A percentile compares a stretch with the other conserved stretches of the same genome.
Conservation (phyloP, 2,329 filamentous ascomycete genomes). For the Byssochlamys sp. region DNA sequence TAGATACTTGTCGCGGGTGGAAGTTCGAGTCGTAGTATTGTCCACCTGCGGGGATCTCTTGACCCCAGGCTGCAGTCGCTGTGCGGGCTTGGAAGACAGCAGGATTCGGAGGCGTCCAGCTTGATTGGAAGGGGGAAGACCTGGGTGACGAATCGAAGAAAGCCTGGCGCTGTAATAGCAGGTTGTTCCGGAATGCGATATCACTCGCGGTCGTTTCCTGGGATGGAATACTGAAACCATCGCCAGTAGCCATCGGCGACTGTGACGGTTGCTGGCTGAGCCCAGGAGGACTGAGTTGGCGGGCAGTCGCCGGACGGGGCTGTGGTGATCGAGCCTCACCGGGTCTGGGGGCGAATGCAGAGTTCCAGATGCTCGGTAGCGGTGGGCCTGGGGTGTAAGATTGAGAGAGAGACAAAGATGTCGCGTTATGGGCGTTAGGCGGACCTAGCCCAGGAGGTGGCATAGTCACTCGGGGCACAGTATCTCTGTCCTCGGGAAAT, state of each 20-base stretch:
- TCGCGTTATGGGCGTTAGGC: constrained; percentile 12
- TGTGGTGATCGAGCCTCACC: constrained; percentile 32
- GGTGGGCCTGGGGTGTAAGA: constrained; percentile 23
- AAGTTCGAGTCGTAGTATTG: constrained; percentile 4
- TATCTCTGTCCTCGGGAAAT: constrained; percentile 14
- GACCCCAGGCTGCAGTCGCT: constrained; percentile 16
- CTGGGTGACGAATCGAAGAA: constrained; percentile 2
- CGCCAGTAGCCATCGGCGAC: constrained; percentile 7
- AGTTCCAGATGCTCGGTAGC: constrained; percentile 34
- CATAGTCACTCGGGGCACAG: constrained; percentile 17
- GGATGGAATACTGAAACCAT: constrained; percentile 11
- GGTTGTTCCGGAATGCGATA: constrained; percentile 17
- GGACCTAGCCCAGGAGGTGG: constrained; percentile 25
- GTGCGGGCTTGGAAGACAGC: constrained; percentile 9
- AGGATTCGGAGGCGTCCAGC: constrained; percentile 12
- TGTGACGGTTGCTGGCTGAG: constrained; percentile 18
- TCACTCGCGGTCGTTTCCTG: constrained; percentile 20
- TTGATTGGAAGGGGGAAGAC: constrained; percentile 15
- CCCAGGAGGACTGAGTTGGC: constrained; percentile 23
- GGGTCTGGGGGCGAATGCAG: constrained; percentile 35
- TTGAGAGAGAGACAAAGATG: constrained; percentile 17
- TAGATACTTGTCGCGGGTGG: constrained; percentile 18
- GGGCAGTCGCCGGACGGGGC: constrained; percentile 19
- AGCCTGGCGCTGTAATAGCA: constrained; percentile 16
- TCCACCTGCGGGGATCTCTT: constrained; percentile 6